Evolutionary conservation across 352 stramenopile genomes (phyloP), one percentile per base, ranked within the genome.

Genomic region (Hyaloperonospora arabidopsidis): DNA sequence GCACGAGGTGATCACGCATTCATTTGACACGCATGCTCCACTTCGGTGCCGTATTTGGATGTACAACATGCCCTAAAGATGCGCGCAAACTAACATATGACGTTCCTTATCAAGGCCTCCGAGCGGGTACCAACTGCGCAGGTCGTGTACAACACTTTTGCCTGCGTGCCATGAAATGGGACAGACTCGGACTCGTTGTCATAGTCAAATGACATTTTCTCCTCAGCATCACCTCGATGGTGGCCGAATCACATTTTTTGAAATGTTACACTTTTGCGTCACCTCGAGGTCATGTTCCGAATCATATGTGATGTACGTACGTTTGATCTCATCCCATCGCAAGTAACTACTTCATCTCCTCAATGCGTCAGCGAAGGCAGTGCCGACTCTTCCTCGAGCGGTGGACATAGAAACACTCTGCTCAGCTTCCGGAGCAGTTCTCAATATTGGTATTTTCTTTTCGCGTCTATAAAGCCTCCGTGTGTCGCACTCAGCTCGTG

Each of bases 121-220:
- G 25, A 98, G 70, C 21, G 96, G 96, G 14, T 95, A 86, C 78
- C 87, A 97, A 45, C 98, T 87, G 21, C 63, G 67, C 23, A 89
- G 77, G 12, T 70, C 71, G 61, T 91, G 87, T 25, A 89, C 76
- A 48, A 86, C 50, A 43, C 79, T 86, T 11, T 74, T 11, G 84
- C 85, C 49, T 74, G 93, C 95, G 97, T 98, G 56, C 95, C 95
- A 49, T 94, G 96, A 98, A 69, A 39, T 97, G 87, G 3, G 98
- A 69, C n/a, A 97, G 74, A 53, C 85, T 92, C 61, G 83, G 75
- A 2, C 94, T 93, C 54, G 97, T 98, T 77, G 98, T 95, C 52
- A 97, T 93, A 70, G 98, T 99, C 22, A 90, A 98, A 45, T n/a
- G 98, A 89, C 13, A 98, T 90, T 69, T 99, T 99, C 72, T 99